These are phyloP conservation scores for Moesziomyces parantarcticus DNA, from an alignment of 1,284 basidiomycete species.

Conservation along the genomic window DNA sequence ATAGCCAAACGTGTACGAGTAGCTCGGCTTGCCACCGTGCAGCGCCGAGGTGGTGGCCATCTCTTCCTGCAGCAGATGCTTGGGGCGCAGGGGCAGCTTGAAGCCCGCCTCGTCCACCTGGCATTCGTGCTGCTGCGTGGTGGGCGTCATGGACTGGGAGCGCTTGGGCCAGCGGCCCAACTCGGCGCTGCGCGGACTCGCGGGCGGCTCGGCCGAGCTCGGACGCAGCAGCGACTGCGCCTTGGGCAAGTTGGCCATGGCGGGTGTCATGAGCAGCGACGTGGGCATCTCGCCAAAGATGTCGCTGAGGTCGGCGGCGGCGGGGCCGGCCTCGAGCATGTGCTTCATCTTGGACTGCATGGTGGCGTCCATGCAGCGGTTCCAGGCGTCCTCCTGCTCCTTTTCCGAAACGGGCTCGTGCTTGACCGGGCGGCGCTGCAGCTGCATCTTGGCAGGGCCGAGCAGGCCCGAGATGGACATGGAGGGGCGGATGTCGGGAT, in stretches of 20 bases:
- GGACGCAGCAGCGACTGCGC: constrained; percentile 28
- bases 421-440: constrained; percentile 10
- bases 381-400: constrained; percentile 37
- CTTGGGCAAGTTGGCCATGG: constrained; percentile 24
- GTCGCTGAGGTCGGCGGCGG: constrained; percentile 34
- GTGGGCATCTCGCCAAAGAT: constrained; percentile 45
- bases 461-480: constrained; percentile 42
- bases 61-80: constrained; percentile 41
- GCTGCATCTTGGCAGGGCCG: constrained; percentile 10
- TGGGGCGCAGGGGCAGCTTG: constrained; percentile 26
- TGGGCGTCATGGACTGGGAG: constrained; percentile 8
- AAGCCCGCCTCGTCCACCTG: constrained; percentile 27
- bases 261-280: constrained; percentile 41
- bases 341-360: constrained; percentile 37
- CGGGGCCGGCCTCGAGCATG: constrained; percentile 41
- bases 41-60: constrained; percentile 29
- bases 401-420: constrained; percentile 12
- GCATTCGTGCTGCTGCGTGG: not conserved
- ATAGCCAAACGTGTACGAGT: constrained; percentile 50
- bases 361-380: constrained; percentile 24
- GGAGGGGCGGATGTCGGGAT: constrained; percentile 30
- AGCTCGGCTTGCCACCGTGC: constrained; percentile 20
- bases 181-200: not conserved
- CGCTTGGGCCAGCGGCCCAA: constrained; percentile 6
- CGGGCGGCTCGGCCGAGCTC: constrained; percentile 11